Evolutionary conservation across 2,329 filamentous ascomycete species (phyloP).

Genomic region (Trichophyton benhamiae): DNA sequence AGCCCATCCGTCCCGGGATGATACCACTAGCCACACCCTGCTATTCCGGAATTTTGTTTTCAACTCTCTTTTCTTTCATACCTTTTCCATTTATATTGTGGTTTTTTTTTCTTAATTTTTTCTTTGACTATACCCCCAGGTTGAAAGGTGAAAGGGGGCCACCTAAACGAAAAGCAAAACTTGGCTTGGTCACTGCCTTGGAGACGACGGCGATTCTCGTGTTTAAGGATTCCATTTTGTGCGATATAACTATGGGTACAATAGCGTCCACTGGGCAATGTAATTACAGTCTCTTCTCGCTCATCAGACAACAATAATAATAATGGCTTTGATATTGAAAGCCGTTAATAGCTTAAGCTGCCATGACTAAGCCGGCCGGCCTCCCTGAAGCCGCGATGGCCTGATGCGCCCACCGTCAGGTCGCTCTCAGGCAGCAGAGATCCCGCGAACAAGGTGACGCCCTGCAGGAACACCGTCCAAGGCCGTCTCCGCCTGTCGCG

Average conservation of each 20-base stretch:
- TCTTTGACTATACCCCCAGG: neutral
- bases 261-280: neutral
- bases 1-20: neutral
- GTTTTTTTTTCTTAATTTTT: neutral
- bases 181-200: neutral
- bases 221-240: neutral
- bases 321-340: neutral
- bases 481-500: neutral
- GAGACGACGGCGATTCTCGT: neutral
- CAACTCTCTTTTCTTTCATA: neutral
- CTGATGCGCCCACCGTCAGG: neutral
- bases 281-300: neutral
- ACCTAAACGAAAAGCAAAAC: neutral
- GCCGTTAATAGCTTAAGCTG: neutral
- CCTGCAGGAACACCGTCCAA: neutral
- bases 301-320: neutral
- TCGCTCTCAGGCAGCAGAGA: neutral
- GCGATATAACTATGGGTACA: neutral
- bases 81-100: neutral
- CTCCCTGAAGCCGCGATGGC: neutral
- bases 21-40: too few species aligned
- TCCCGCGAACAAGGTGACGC: neutral
- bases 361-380: neutral
- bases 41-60: neutral
- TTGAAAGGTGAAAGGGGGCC: neutral